Base-by-base conservation (phyloP, 345 rosid species). In the Rhizophora apiculata region DNA sequence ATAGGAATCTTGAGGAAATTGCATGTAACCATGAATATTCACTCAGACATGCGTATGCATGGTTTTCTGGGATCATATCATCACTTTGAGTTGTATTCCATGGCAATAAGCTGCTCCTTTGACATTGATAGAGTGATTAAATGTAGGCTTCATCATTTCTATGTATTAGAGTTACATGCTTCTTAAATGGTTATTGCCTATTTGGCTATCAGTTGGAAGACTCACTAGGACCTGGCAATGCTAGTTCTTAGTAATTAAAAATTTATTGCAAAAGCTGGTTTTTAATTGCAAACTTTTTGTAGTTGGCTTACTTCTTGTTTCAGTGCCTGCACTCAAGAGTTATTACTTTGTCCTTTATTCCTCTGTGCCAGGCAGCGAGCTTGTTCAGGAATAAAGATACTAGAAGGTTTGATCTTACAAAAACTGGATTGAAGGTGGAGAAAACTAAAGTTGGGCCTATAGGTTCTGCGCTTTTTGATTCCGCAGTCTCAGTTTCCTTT, bases 401-500 rank as follows among this genome's bases (percentile, higher is more conserved):
- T 26, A 57, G 76, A 58, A 86, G 91, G 75, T 65, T 91, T 65
- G 96, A 91, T 83, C 97, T 95, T 69, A 74, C 93, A 26, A 80
- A 78, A 76, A 63, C 71, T 51, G 89, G 80, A 74, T 72, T 85
- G 63, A 49, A 63, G 48, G 93, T 84, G 43, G 86, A 87, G 73
- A 95, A 89, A 80, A 85, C 91, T 70, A 95, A 89, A 83, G 97
- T 95, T 78, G 97, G 97, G 62, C 99, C 99, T 68, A 82, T 95
- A 68, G 93, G 95, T 73, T 82, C 87, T 54, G 74, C 54, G 60
- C 84, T 89, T 78, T 92, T 92, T 78, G 97, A 91, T 79, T 95
- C 99, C 68, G 96, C 96, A 71, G 85, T 95, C 67, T 82, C 89
- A 58, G 68, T 95, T 76, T 90, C 89, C 37, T 84, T 85, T 67